These are phyloP conservation scores for Knufia fluminis DNA, from an alignment of 2,329 filamentous ascomycete genomes.

Conservation along the genomic window DNA sequence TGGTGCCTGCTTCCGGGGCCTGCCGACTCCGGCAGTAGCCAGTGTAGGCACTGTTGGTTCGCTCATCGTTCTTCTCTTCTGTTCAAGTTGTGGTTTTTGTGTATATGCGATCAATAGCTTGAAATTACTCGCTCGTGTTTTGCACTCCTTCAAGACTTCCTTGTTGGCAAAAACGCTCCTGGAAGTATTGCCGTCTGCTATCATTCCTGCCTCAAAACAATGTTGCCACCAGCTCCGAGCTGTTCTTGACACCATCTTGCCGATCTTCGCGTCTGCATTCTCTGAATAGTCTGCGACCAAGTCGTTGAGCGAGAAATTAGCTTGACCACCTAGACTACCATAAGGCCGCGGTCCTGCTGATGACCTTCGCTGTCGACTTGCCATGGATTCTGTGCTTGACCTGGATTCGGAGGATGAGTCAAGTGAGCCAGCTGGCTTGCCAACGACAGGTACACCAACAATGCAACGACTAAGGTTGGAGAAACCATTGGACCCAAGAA, in stretches of 20 bases:
- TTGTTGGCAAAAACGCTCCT: conserved; percentile 72
- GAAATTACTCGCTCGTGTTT: conserved; percentile 76
- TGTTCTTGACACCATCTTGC: conserved; percentile 83
- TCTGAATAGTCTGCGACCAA: conserved; percentile 63
- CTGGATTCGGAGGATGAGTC: conserved; percentile 29
- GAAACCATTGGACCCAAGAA: conserved; percentile 38
- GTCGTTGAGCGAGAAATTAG: conserved; percentile 49
- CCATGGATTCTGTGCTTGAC: conserved; percentile 25
- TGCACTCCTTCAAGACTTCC: conserved; percentile 69
- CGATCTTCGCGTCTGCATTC: conserved; percentile 72
- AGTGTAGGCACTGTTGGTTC: conserved; percentile 21
- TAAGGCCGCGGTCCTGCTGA: conserved; percentile 19
- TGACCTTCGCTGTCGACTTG: conserved; percentile 23
- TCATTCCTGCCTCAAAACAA: conserved; percentile 70
- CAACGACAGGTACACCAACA: conserved; percentile 40
- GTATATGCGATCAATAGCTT: conserved; percentile 88
- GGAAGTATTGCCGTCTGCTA: conserved; percentile 39
- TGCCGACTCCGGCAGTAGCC: conserved; percentile 14
- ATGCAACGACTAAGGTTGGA: conserved; percentile 42
- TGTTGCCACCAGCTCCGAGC: conserved; percentile 94
- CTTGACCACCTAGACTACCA: conserved; percentile 18
- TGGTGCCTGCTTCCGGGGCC: neutral
- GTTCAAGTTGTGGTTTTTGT: conserved; percentile 54
- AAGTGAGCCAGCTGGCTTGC: conserved; percentile 34
- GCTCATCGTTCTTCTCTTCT: conserved; percentile 36